These are phyloP conservation scores for Cordyceps cateniannulata DNA, from an alignment of 2,329 filamentous ascomycete species.

Conservation along the genomic window DNA sequence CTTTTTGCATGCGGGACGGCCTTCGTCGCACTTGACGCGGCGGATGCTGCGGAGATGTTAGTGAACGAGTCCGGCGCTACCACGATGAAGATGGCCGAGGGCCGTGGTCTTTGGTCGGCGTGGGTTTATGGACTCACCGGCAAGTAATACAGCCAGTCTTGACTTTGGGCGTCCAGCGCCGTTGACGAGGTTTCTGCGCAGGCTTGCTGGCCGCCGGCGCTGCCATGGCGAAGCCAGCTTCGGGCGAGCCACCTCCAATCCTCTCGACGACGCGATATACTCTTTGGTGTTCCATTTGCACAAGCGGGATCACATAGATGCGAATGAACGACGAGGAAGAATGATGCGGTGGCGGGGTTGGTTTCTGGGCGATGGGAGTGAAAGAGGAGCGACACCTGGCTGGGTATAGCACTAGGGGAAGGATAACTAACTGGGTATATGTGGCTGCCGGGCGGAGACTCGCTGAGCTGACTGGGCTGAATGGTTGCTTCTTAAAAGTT, in stretches of 20 bases:
- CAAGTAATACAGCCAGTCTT: slow-evolving; percentile 19
- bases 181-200: slow-evolving; percentile 4
- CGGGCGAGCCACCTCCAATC: background rate
- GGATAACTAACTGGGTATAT: background rate
- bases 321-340: background rate
- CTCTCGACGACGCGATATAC: background rate
- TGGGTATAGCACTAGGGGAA: background rate
- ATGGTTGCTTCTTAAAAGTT: background rate
- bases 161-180: slow-evolving; percentile 15
- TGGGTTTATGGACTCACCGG: slow-evolving; percentile 12
- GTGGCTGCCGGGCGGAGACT: background rate
- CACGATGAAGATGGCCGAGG: background rate
- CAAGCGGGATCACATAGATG: background rate
- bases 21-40: slow-evolving; percentile 25
- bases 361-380: background rate
- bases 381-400: background rate
- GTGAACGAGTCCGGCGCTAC: background rate
- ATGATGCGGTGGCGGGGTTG: background rate
- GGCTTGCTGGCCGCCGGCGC: background rate
- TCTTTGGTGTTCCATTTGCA: background rate
- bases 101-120: too few relatives aligned
- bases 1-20: slow-evolving; percentile 19
- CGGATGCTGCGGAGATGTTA: slow-evolving; percentile 16
- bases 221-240: background rate
- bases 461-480: background rate